Evolutionary conservation across 2,329 filamentous ascomycete genomes (phyloP).

Genomic region (Alternaria dauci): DNA sequence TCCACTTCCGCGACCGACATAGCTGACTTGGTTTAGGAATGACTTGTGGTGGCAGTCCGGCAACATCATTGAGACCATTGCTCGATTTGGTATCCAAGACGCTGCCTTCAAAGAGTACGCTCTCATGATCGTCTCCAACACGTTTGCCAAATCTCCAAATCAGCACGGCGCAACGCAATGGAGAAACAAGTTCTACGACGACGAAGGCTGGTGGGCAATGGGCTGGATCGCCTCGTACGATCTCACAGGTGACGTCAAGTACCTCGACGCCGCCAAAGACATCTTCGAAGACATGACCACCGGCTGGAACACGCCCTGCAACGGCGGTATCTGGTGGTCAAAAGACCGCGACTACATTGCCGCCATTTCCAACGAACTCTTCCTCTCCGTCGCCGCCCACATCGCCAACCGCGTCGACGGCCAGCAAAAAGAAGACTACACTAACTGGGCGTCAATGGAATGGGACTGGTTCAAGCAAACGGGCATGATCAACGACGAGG

Average conservation of each 20-base stretch:
- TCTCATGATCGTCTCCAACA: conserved; percentile 43
- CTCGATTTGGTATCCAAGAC: conserved; percentile 43
- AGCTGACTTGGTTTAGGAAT: conserved; percentile 18
- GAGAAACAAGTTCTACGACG: conserved; percentile 65
- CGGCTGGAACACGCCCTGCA: conserved; percentile 59
- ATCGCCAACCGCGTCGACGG: conserved; percentile 60
- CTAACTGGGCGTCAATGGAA: conserved; percentile 59
- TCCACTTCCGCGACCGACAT: neutral
- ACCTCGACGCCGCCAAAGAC: conserved; percentile 61
- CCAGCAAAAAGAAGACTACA: conserved; percentile 53
- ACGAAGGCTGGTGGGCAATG: conserved; percentile 71
- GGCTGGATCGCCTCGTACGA: conserved; percentile 67
- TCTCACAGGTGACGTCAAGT: conserved; percentile 61
- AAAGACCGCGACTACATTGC: conserved; percentile 63
- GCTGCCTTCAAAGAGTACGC: conserved; percentile 39
- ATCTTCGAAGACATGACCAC: conserved; percentile 67
- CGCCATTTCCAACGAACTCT: conserved; percentile 67
- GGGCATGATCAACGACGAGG: conserved; percentile 62
- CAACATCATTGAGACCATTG: conserved; percentile 48
- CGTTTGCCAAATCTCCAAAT: conserved; percentile 43
- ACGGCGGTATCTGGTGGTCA: conserved; percentile 65
- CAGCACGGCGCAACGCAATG: conserved; percentile 48
- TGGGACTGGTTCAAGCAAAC: conserved; percentile 63
- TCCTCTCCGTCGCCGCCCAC: conserved; percentile 62
- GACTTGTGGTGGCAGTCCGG: conserved; percentile 51